Base-by-base conservation (phyloP, 1,284 basidiomycete species). In the Xerocomus amazonicus region DNA sequence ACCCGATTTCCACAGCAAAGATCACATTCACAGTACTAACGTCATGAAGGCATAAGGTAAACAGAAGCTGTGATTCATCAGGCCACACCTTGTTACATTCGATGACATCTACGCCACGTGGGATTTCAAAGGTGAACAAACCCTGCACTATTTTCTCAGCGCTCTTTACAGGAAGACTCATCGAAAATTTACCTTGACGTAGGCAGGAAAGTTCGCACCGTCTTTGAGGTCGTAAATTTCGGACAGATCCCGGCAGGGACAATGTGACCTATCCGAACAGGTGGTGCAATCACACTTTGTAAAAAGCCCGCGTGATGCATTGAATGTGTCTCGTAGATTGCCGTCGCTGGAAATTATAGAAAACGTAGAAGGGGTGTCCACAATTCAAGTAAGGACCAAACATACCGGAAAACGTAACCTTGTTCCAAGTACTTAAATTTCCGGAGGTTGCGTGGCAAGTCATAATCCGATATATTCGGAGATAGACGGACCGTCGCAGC, bases 81-180 rank as follows among this genome's bases (percentile, higher is more conserved):
- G 8, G 12, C 14, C 60, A 40, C 57, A 80, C 83, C 58, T 72
- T 67, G 52, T 83, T 85, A 50, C 83, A 85, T 59, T 85, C 83
- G 7, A 83, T 70, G 13, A 81, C 78, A 42, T 80, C 76, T 3
- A 66, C 59, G 2, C 76, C 75, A 10, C 62, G 65, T 7, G 70
- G 69, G 2, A 75, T 58, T 43, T 69, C 63, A 55, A 80, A 78
- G 6, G 67, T 65, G 60, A 78, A 82, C 3, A 76, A 59, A 9
- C 77, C 73, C 82, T 84, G 45, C 32, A 46, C 34, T 27, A 27
- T n/a, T 23, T 23, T 26, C 39, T 56, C 10, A 56, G 34, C 9
- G 27, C 4, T 46, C 23, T 14, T 8, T 5, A 32, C 31, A 31
- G 14, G n/a, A 31, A 10, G 31, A 16, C 14, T 17, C 57, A 16